These are phyloP conservation scores for Albugo laibachii DNA, from an alignment of 352 stramenopile species.

Conservation along the genomic window DNA sequence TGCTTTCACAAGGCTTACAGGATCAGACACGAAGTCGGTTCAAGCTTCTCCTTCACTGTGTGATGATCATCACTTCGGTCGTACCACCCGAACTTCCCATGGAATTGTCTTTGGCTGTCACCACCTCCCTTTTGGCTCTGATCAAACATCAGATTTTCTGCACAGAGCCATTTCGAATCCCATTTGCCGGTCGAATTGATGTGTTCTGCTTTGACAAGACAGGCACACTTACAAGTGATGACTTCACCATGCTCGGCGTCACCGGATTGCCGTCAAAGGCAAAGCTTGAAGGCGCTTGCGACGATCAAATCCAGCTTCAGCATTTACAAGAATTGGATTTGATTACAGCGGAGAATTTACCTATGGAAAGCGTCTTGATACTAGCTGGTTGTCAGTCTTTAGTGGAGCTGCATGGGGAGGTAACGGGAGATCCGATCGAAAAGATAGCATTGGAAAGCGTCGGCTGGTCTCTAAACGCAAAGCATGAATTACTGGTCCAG, in stretches of 20 bases:
- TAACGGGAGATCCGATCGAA: slow-evolving; percentile 90
- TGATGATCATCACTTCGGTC: slow-evolving; percentile 92
- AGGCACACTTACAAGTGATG: slow-evolving; percentile 87
- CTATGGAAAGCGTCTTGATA: slow-evolving; percentile 18
- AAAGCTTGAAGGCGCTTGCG: neutral
- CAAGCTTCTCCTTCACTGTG: slow-evolving; percentile 85
- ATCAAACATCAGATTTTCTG: slow-evolving; percentile 83
- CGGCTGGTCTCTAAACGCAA: slow-evolving; percentile 14
- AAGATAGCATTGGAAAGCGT: slow-evolving; percentile 79
- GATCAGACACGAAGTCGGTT: slow-evolving; percentile 54
- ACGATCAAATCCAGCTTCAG: neutral
- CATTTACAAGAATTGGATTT: slow-evolving; percentile 13
- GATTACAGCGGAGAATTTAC: slow-evolving; percentile 13
- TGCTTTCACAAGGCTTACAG: slow-evolving; percentile 37
- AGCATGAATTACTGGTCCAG: neutral
- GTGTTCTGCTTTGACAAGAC: slow-evolving; percentile 93
- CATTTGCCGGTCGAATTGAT: slow-evolving; percentile 79
- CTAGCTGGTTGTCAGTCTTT: slow-evolving; percentile 84
- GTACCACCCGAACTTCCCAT: slow-evolving; percentile 91
- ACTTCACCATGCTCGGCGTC: slow-evolving; percentile 42
- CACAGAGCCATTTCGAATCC: slow-evolving; percentile 89
- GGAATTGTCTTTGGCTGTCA: slow-evolving; percentile 89
- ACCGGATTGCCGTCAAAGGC: slow-evolving; percentile 8
- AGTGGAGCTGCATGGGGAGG: slow-evolving; percentile 60
- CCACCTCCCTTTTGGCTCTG: slow-evolving; percentile 78